Percentiles rank a stretch among this genome's conserved stretches.
Conservation (phyloP, 2,329 filamentous ascomycete genomes). For the Sporothrix phasma region DNA sequence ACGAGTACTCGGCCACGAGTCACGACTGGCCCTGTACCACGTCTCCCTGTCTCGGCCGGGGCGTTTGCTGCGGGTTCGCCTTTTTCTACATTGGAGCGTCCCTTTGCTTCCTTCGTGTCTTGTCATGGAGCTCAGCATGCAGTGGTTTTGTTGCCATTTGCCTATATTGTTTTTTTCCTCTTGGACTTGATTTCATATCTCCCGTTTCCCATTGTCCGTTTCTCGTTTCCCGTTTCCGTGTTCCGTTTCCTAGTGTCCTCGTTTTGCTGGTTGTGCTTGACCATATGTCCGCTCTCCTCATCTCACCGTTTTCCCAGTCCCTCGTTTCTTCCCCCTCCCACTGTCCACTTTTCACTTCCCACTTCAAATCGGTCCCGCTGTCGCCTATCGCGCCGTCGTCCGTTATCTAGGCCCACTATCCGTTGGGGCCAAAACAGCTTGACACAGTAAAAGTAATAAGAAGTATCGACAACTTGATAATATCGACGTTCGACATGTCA, state of each 20-base stretch:
- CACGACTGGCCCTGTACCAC: background rate
- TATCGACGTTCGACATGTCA: no score
- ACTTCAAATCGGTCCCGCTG: background rate
- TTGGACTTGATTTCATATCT: no score
- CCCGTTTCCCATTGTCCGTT: background rate
- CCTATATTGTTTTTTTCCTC: background rate
- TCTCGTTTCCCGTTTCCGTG: background rate
- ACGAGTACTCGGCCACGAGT: no score
- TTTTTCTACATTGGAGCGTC: background rate
- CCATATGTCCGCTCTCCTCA: background rate
- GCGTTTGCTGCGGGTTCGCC: background rate
- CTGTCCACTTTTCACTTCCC: no score
- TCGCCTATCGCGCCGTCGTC: background rate
- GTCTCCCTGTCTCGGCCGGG: background rate
- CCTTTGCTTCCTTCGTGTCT: background rate
- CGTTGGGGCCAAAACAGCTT: background rate
- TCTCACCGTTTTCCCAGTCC: background rate
- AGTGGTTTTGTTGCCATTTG: background rate
- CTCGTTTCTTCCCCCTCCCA: background rate
- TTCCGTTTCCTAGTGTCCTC: background rate
- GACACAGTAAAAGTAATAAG: slow-evolving; percentile 1
- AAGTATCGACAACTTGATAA: background rate
- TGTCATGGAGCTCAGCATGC: background rate
- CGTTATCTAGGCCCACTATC: background rate
- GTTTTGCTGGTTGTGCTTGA: background rate